Base-by-base conservation (phyloP, 345 rosid species). In the Pistacia integerrima region DNA sequence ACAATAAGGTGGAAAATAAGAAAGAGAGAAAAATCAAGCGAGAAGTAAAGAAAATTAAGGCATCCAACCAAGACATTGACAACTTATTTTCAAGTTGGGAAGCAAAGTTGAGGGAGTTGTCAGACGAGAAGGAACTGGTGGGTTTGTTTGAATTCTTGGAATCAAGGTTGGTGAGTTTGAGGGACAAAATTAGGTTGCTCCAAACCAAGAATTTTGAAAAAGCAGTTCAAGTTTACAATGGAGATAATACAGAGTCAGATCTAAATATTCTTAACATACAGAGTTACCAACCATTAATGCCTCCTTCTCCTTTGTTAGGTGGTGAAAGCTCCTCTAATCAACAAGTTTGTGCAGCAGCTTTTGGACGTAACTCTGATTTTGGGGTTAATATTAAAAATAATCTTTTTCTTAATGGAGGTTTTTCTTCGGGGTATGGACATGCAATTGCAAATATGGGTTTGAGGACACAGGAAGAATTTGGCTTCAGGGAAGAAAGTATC, bases 131-230 rank as follows among this genome's bases (percentile, higher is more conserved):
- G 20, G 59, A 2, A 46, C 48, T 61, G 30, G 6, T 5, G 67
- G 18, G 30, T 61, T 12, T 61, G 30, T 28, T 57, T 4, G 6
- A 4, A 46, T 13, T 11, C 76, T 59, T 73, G 58, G 67, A 49
- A 18, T 61, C 17, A 44, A 73, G 62, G 76, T 61, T 48, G 62
- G 25, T 2, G 44, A 17, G 2, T 61, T 49, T 44, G 66, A 72
- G 48, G 11, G 74, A 71, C 8, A 71, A 30, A 71, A 58, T 71
- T 25, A 14, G 17, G 36, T 58, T 70, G 73, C 51, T 44, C 9
- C 54, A 44, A 11, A 11, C 5, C 70, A 70, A 13, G 57, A 38
- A 28, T 56, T 28, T 46, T 9, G 28, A 28, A 48, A 73, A 9
- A 3, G 67, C 58, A 46, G 3, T 41, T 22, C 38, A 20, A 20